These are phyloP conservation scores for Candida qinlingensis DNA, from an alignment of 805 yeast species.

Conservation along the genomic window DNA sequence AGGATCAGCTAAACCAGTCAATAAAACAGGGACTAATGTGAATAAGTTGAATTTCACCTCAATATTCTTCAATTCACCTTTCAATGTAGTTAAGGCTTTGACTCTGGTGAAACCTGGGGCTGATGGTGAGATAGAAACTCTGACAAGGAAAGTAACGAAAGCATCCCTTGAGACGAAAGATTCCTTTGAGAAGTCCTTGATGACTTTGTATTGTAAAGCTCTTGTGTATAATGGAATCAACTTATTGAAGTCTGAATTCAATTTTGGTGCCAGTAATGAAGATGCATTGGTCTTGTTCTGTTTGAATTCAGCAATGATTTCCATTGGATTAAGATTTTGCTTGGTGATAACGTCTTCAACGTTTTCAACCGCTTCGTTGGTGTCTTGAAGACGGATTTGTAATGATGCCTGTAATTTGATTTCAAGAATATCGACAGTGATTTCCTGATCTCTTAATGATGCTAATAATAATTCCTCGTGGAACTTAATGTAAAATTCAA, in stretches of 20 bases:
- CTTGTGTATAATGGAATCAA: constrained; percentile 39
- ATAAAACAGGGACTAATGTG: constrained; percentile 52
- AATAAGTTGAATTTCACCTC: constrained; percentile 39
- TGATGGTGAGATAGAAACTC: constrained; percentile 51
- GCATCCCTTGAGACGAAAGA: constrained; percentile 37
- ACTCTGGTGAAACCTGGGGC: constrained; percentile 56
- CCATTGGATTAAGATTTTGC: constrained; percentile 7
- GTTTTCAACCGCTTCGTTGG: constrained; percentile 22
- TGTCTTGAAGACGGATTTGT: constrained; percentile 22
- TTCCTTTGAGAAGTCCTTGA: constrained; percentile 25
- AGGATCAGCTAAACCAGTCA: constrained; percentile 48
- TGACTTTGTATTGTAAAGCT: constrained; percentile 31
- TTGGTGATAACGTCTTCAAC: constrained; percentile 17
- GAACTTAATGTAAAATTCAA: constrained; percentile 33
- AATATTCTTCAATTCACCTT: constrained; percentile 27
- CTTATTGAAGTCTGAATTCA: constrained; percentile 36
- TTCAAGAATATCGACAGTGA: constrained; percentile 46
- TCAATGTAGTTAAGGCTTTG: constrained; percentile 40
- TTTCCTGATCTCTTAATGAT: constrained; percentile 30
- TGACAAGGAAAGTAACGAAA: constrained; percentile 50
- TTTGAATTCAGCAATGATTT: constrained; percentile 15
- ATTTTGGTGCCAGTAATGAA: constrained; percentile 33
- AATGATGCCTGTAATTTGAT: constrained; percentile 66
- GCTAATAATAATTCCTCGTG: constrained; percentile 35
- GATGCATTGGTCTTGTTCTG: constrained; percentile 12